Conservation (phyloP, 768 basidiomycete species). For the Auriscalpium vulgare region DNA sequence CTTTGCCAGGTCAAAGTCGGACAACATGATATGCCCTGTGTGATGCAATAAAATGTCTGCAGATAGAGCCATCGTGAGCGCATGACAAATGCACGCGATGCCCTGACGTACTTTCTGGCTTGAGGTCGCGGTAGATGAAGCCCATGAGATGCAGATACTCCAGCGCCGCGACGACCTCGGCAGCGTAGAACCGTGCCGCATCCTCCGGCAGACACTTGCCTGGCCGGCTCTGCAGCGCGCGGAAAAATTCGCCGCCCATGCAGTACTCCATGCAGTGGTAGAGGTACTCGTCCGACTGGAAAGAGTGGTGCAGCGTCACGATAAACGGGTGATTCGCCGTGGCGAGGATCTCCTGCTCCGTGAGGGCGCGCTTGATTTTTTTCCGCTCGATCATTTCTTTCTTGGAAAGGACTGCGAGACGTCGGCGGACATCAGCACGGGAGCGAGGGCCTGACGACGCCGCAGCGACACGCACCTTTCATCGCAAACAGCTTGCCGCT, state of each 20-base stretch:
- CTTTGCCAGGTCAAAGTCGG: conserved; percentile 98
- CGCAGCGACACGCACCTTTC: conserved; percentile 68
- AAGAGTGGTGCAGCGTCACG: conserved; percentile 97
- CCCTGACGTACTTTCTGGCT: conserved; percentile 86
- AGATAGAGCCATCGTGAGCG: conserved; percentile 4
- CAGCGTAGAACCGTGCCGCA: conserved; percentile 94
- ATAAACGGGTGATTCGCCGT: conserved; percentile 99
- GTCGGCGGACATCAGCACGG: conserved; percentile 14
- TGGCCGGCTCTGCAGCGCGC: conserved; percentile 90
- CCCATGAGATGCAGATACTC: conserved; percentile 99
- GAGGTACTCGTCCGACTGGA: conserved; percentile 95
- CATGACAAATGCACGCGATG: neutral
- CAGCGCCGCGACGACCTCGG: conserved; percentile 94
- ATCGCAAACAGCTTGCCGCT: conserved; percentile 92
- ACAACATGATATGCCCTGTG: conserved; percentile 98
- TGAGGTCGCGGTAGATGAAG: conserved; percentile 98
- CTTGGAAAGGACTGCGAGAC: conserved; percentile 82
- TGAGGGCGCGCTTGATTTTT: conserved; percentile 97
- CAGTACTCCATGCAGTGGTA: conserved; percentile 99
- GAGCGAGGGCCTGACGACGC: conserved; percentile 12
- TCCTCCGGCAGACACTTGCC: conserved; percentile 97
- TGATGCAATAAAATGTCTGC: conserved; percentile 95
- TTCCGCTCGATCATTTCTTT: conserved; percentile 99
- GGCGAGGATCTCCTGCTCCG: conserved; percentile 97
- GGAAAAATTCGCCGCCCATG: conserved; percentile 99